Percentiles rank a stretch among this genome's conserved stretches.
Evolutionary conservation across 345 rosid species (phyloP).

Genomic region (Mangifera indica): DNA sequence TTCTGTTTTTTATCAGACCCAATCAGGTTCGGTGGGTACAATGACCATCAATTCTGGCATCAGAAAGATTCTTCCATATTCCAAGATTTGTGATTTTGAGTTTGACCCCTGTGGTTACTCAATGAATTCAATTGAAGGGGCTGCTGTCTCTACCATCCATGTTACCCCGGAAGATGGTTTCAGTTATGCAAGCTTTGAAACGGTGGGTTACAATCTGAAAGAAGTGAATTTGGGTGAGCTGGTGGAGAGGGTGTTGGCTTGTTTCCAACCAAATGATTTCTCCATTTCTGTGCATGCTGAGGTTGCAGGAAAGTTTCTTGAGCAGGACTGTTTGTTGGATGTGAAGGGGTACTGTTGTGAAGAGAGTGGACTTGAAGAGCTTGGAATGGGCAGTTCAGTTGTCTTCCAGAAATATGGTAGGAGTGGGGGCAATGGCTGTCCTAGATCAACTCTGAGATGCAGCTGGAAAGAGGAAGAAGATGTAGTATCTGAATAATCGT

Average conservation of each 20-base stretch:
- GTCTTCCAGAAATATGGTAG: slow-evolving; percentile 50
- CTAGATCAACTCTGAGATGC: slow-evolving; percentile 54
- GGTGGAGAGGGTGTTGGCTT: slow-evolving; percentile 55
- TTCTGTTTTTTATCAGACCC: slow-evolving; percentile 53
- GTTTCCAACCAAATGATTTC: slow-evolving; percentile 59
- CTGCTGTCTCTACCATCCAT: slow-evolving; percentile 73
- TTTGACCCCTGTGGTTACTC: slow-evolving; percentile 87
- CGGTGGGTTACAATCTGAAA: slow-evolving; percentile 53
- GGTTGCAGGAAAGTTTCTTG: slow-evolving; percentile 23
- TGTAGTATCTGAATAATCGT: slow-evolving; percentile 32
- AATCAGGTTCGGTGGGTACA: slow-evolving; percentile 43
- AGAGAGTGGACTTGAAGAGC: slow-evolving; percentile 50
- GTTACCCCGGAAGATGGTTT: slow-evolving; percentile 62
- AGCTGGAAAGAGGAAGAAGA: slow-evolving; percentile 58
- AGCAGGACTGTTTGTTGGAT: slow-evolving; percentile 28
- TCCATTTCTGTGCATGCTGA: slow-evolving; percentile 64
- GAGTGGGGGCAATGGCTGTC: slow-evolving; percentile 36
- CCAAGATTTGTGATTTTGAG: slow-evolving; percentile 70
- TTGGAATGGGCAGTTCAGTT: slow-evolving; percentile 53
- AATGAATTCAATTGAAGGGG: slow-evolving; percentile 73
- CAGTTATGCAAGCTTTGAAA: slow-evolving; percentile 65
- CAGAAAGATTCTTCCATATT: slow-evolving; percentile 64
- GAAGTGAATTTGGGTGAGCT: slow-evolving; percentile 35
- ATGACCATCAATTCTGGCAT: slow-evolving; percentile 68
- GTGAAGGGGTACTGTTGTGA: slow-evolving; percentile 48